Evolutionary conservation across 768 basidiomycete species (phyloP), one percentile per base, ranked within the genome.

Genomic region (Pulveroboletus sp.): DNA sequence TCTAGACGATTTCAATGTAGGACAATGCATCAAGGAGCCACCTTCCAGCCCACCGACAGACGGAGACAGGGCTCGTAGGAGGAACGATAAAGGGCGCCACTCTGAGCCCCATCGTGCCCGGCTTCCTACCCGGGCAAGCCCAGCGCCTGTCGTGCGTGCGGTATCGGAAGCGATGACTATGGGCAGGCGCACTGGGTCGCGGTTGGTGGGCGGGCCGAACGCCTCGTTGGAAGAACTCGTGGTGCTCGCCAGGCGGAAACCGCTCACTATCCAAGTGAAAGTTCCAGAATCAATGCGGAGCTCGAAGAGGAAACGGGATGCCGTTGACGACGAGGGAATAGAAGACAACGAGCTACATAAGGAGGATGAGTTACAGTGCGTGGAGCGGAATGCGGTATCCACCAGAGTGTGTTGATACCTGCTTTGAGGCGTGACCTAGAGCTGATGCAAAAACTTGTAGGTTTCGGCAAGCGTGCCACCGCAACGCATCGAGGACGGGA

Each of bases 141-240:
- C 19, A 17, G 26, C 8, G 13, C 11, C 31, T 8, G 19, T 11
- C 12, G 13, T n/a, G 8, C 39, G 34, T n/a, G 38, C 26, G 3
- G 16, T 20, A 6, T 49, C 53, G 32, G 53, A 49, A 4, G n/a
- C 22, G 40, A 39, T 22, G 13, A 10, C 13, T 16, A 36, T 31
- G 12, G 5, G 22, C 30, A 12, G 5, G 19, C 38, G 16, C 13
- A 19, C 29, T 20, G 37, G 22, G 3, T 46, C 41, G 29, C 39
- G n/a, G 13, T 12, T 36, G 12, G 12, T 34, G 12, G 63, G 64
- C 14, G 64, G 64, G 1, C 60, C 60, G 5, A 29, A 30, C 12
- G 62, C 64, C 6, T 54, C 60, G 17, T 3, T 62, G 41, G 35
- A 43, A 2, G 53, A 67, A 27, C 34, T 67, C 6, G 27, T 23